Evolutionary conservation across 768 basidiomycete species (phyloP).

Genomic region (Tulasnella sp.): DNA sequence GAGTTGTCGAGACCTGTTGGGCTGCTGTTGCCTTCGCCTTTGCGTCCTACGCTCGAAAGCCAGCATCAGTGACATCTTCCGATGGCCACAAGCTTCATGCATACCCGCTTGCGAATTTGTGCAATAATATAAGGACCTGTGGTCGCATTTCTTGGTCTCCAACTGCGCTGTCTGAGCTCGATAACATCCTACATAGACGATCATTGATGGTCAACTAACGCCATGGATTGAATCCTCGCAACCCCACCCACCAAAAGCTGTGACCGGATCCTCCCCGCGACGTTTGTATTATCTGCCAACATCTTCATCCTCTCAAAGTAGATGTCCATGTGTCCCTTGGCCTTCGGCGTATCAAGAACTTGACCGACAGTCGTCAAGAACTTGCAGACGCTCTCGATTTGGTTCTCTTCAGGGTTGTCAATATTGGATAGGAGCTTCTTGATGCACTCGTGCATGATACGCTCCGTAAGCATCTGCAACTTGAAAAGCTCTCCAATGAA

Average conservation of each 20-base stretch:
- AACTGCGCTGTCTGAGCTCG: constrained; percentile 82
- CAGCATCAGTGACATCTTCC: background rate
- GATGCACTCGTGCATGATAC: constrained; percentile 98
- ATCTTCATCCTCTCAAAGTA: constrained; percentile 92
- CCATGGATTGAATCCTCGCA: background rate
- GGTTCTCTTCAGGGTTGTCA: constrained; percentile 95
- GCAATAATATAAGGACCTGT: constrained; percentile 87
- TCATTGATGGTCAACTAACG: background rate
- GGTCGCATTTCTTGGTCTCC: constrained; percentile 70
- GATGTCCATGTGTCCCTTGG: constrained; percentile 83
- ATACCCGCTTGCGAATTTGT: constrained; percentile 81
- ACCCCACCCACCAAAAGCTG: constrained; percentile 83
- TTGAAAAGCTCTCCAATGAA: constrained; percentile 99
- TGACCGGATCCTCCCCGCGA: constrained; percentile 87
- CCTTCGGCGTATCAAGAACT: constrained; percentile 78
- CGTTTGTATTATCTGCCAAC: constrained; percentile 69
- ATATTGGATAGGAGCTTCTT: constrained; percentile 89
- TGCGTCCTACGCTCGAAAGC: constrained; percentile 58
- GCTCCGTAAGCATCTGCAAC: constrained; percentile 95
- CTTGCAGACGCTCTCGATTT: constrained; percentile 95
- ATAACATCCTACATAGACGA: constrained; percentile 72
- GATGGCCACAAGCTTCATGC: constrained; percentile 43
- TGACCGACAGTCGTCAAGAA: constrained; percentile 87
- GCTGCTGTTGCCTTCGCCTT: constrained; percentile 64
- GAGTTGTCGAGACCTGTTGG: constrained; percentile 72